Base-by-base conservation (phyloP, 306 rosid species). In the Gastrolobium bilobum region DNA sequence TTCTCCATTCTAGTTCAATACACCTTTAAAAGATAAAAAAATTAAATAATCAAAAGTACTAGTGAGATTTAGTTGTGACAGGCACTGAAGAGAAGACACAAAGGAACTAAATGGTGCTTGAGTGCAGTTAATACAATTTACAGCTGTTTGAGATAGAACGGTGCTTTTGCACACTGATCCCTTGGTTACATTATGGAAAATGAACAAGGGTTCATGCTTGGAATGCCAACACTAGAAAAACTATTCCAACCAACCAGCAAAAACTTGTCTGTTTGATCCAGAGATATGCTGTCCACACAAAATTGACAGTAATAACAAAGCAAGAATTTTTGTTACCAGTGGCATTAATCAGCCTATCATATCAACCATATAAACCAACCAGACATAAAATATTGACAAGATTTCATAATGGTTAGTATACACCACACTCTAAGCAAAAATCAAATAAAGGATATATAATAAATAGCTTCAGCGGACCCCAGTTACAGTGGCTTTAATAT, bases 231-330 rank as follows among this genome's bases (percentile, higher is more conserved):
- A 58, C 78, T 81, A 84, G 68, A 38, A 47, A 79, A 71, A 59
- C 42, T 64, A 35, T 50, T 61, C 43, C n/a, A 68, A 84, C 71
- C 58, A 57, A 65, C 58, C 20, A 13, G 40, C 58, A 42, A 34
- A 77, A 29, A 20, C 14, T 60, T 79, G 82, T 76, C 71, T 59
- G 35, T 34, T 72, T 56, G 76, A 34, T 72, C 52, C 34, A 71
- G 60, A 73, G 79, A 57, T 60, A 37, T 76, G 54, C 5, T 44
- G 83, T 84, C 91, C 93, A 86, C 91, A 89, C 47, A 80, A 74
- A 84, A 13, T 33, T 57, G 50, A 48, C 71, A 56, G 70, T 79
- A 67, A 53, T 2, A 68, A 56, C 53, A 82, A 71, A 78, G 35
- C 71, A 64, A 53, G 26, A 29, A 67, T 15, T 58, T 78, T 47